Base-by-base conservation (phyloP, 768 basidiomycete species). In the Thelephora ganbajun region DNA sequence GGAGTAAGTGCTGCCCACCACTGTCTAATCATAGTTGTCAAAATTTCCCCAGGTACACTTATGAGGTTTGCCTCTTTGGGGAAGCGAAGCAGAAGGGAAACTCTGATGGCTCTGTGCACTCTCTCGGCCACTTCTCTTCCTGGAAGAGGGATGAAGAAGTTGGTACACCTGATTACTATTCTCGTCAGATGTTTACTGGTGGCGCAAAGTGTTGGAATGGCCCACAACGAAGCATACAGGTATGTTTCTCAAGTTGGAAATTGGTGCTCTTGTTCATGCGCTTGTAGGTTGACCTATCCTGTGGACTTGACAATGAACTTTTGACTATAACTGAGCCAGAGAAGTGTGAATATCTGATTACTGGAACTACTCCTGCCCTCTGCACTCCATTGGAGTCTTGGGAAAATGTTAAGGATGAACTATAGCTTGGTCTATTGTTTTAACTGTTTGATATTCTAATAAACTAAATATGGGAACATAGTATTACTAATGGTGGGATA, bases 151-250 rank as follows among this genome's bases (percentile, higher is more conserved):
- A 72, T 14, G 59, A 72, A 0, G 73, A 72, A 46, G 68, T 71
- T 3, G 90, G 86, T 2, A 67, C 76, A 20, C 71, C 72, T 2
- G 82, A 75, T 33, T 96, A 81, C 64, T 96, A 97, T 62, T 65
- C 73, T 42, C 81, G 77, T 56, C 91, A 94, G 57, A 63, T 76
- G 12, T 99, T 98, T 67, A 78, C 79, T 34, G 69, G 73, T 46
- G 96, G 94, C 35, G 72, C 90, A 4, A 79, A 81, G 57, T 98
- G 94, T 69, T 96, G 93, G 94, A 96, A 96, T 57, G 94, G 96
- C 1, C 96, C 96, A 3, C 75, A 86, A 53, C 78, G 94, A 26
- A 90, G 76, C 51, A 83, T 90, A 30, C 72, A 77, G 59, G 90
- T 88, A 61, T 63, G 14, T 43, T 22, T 12, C 50, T 16, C 34